Percentiles rank a stretch among this genome's conserved stretches.
These are phyloP conservation scores for Ophiostoma montium DNA, from an alignment of 2,329 filamentous ascomycete species.

Conservation along the genomic window DNA sequence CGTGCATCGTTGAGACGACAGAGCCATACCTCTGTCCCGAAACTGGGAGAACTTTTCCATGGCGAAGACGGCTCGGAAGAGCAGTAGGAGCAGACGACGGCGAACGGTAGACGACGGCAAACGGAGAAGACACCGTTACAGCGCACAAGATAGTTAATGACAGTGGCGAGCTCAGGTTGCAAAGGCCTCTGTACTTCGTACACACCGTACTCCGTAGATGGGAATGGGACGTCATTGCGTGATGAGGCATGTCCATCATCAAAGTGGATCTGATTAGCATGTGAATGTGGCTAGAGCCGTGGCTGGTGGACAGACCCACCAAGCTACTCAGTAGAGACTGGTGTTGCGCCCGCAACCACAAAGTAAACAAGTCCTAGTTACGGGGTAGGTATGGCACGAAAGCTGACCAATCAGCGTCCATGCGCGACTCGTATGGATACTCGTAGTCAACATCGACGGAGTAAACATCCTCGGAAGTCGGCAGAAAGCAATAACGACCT, in stretches of 20 bases:
- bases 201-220: no score
- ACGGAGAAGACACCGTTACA: no score
- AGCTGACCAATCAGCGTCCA: background rate
- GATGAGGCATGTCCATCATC: background rate
- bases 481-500: no score
- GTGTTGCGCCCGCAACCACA: slow-evolving; percentile 11
- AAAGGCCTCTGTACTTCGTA: no score
- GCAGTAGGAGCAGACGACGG: background rate
- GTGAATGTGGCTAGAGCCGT: slow-evolving; percentile 4
- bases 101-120: no score
- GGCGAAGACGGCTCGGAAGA: background rate
- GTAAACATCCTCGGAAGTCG: background rate
- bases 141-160: no score
- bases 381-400: background rate
- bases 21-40: slow-evolving; percentile 60
- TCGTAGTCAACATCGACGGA: background rate
- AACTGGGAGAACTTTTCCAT: slow-evolving; percentile 97
- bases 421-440: background rate
- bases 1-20: background rate
- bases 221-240: no score
- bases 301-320: background rate
- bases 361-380: slow-evolving; percentile 11
- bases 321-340: background rate
- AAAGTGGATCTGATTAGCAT: background rate
- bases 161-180: no score